Evolutionary conservation across 305 asterid genomes (phyloP).

Genomic region (Fraxinus platypoda): DNA sequence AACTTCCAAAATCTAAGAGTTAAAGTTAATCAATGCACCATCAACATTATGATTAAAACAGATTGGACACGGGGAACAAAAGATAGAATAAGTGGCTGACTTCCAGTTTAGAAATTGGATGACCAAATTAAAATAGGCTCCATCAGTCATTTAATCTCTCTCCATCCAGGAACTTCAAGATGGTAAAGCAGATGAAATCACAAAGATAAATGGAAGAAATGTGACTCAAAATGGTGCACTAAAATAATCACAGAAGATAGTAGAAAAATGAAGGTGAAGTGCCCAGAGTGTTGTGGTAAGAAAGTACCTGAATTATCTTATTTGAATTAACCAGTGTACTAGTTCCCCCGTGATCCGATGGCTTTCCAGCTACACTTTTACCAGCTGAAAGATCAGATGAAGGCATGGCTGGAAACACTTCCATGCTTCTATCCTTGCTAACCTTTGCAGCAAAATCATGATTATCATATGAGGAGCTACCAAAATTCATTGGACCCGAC

Average conservation of each 20-base stretch:
- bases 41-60: neutral
- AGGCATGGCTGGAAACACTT: constrained; percentile 46
- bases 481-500: constrained; percentile 66
- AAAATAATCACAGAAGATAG: neutral
- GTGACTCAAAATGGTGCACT: constrained; percentile 6
- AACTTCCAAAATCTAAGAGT: neutral
- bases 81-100: neutral
- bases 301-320: constrained; percentile 49
- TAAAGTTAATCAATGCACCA: neutral
- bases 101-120: neutral
- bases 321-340: constrained; percentile 44
- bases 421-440: constrained; percentile 63
- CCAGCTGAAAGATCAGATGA: constrained; percentile 57
- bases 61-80: neutral
- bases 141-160: neutral
- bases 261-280: constrained; percentile 11
- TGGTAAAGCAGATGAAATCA: neutral
- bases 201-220: constrained; percentile 4
- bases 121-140: neutral
- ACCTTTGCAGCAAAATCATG: constrained; percentile 61
- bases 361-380: constrained; percentile 51
- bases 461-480: constrained; percentile 64
- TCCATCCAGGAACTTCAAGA: neutral
- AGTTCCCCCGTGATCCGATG: constrained; percentile 64
- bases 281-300: constrained; percentile 6